Conservation (phyloP, 345 rosid species). For the Brassica cretica region DNA sequence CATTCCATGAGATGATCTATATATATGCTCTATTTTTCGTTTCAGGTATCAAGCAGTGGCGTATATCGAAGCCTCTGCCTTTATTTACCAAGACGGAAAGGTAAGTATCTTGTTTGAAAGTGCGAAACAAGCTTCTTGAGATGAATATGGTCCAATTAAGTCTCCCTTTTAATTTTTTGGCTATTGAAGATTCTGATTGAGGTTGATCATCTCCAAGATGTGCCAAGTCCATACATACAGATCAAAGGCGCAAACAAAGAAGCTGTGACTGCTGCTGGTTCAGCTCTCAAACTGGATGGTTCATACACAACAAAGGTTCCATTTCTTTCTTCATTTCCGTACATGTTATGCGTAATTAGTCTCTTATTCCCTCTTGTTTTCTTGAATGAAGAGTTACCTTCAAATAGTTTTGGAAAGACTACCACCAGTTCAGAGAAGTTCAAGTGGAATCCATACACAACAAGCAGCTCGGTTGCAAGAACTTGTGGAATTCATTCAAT, state of each 20-base stretch:
- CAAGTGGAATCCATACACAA: constrained; percentile 69
- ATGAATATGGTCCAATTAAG: constrained; percentile 9
- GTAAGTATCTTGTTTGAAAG: constrained; percentile 36
- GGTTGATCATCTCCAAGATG: constrained; percentile 93
- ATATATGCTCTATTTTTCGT: constrained; percentile 21
- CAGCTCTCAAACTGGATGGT: constrained; percentile 78
- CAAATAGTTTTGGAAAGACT: constrained; percentile 85
- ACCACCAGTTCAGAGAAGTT: constrained; percentile 70
- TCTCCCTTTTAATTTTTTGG: background rate
- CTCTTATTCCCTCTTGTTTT: background rate
- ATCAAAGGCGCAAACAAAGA: constrained; percentile 97
- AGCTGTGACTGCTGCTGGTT: constrained; percentile 91
- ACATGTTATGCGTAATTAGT: background rate
- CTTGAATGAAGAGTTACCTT: constrained; percentile 62
- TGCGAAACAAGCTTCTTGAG: constrained; percentile 18
- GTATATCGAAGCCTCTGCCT: constrained; percentile 92
- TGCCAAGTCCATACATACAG: constrained; percentile 77
- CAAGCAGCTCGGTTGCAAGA: constrained; percentile 92
- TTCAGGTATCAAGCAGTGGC: constrained; percentile 96
- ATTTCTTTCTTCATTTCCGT: background rate
- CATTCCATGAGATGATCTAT: background rate
- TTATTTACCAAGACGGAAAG: constrained; percentile 95
- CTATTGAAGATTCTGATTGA: constrained; percentile 71
- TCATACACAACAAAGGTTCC: constrained; percentile 96
- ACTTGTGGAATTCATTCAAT: constrained; percentile 83